phyloP scores from a whole-genome alignment of 2,329 filamentous ascomycete genomes.

The Calonectria henricotiae region DNA sequence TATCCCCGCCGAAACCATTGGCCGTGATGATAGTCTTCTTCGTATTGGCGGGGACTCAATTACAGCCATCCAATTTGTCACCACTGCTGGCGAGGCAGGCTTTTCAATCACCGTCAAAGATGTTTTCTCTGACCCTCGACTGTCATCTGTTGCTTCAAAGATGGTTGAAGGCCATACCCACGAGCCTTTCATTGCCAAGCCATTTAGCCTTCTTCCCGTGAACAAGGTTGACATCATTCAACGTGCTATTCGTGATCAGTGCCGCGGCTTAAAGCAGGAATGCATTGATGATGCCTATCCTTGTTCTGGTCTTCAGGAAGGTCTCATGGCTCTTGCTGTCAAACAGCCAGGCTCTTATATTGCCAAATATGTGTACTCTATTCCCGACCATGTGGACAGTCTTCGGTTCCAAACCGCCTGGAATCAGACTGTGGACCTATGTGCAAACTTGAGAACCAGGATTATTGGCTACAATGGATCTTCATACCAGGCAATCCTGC shows the following conservation, averaged over 20 bases:
- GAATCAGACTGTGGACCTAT: slow-evolving; percentile 1
- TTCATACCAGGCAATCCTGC: slow-evolving; percentile 19
- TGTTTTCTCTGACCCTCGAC: slow-evolving; percentile 26
- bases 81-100: slow-evolving; percentile 7
- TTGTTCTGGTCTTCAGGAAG: slow-evolving; percentile 24
- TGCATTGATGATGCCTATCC: slow-evolving; percentile 22
- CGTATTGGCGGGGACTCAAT: slow-evolving; percentile 33
- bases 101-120: slow-evolving; percentile 26
- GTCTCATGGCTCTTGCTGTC: slow-evolving; percentile 12
- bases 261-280: background rate
- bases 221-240: background rate
- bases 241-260: slow-evolving; percentile 13
- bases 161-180: background rate
- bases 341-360: slow-evolving; percentile 26
- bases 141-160: slow-evolving; percentile 8
- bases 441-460: slow-evolving; percentile 7
- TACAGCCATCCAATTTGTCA: slow-evolving; percentile 47
- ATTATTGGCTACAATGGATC: slow-evolving; percentile 14
- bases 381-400: slow-evolving; percentile 13
- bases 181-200: background rate
- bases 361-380: slow-evolving; percentile 19
- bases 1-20: slow-evolving; percentile 53
- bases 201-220: background rate
- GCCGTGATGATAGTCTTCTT: slow-evolving; percentile 13
- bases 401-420: slow-evolving; percentile 12